phyloP scores from a whole-genome alignment of 345 rosid genomes.

The Hibiscus tridactylites region DNA sequence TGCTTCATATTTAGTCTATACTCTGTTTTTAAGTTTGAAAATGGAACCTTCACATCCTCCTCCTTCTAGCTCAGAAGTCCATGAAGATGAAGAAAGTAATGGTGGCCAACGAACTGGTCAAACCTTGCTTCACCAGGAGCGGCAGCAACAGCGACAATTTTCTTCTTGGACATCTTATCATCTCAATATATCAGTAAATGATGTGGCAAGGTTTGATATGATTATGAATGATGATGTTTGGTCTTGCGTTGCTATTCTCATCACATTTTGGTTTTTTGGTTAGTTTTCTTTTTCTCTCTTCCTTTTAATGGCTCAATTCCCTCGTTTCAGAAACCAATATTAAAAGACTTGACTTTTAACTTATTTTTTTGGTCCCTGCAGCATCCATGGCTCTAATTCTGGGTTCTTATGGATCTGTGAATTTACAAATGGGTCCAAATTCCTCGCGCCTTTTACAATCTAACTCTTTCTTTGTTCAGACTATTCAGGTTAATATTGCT shows the following conservation, averaged over 20 bases:
- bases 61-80: slow-evolving; percentile 18
- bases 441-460: slow-evolving; percentile 33
- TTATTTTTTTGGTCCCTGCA: slow-evolving; percentile 16
- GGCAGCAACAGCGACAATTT: slow-evolving; percentile 4
- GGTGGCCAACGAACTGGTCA: not conserved
- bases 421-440: slow-evolving; percentile 34
- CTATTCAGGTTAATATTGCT: slow-evolving; percentile 29
- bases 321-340: too few species aligned
- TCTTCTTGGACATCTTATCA: slow-evolving; percentile 19
- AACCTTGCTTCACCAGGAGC: slow-evolving; percentile 1
- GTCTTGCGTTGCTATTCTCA: slow-evolving; percentile 30
- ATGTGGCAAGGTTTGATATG: slow-evolving; percentile 1
- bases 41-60: slow-evolving; percentile 26
- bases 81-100: slow-evolving; percentile 13
- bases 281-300: slow-evolving; percentile 4
- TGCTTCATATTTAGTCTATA: not conserved
- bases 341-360: too few species aligned
- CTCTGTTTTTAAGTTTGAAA: not conserved
- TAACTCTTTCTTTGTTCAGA: slow-evolving; percentile 41
- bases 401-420: slow-evolving; percentile 41
- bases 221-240: slow-evolving; percentile 30
- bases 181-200: slow-evolving; percentile 19
- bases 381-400: slow-evolving; percentile 47
- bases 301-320: too few species aligned
- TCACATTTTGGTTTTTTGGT: slow-evolving; percentile 52